Evolutionary conservation across 1,284 basidiomycete genomes (phyloP), one percentile per base, ranked within the genome.

Genomic region (Cutaneotrichosporon dermatis): DNA sequence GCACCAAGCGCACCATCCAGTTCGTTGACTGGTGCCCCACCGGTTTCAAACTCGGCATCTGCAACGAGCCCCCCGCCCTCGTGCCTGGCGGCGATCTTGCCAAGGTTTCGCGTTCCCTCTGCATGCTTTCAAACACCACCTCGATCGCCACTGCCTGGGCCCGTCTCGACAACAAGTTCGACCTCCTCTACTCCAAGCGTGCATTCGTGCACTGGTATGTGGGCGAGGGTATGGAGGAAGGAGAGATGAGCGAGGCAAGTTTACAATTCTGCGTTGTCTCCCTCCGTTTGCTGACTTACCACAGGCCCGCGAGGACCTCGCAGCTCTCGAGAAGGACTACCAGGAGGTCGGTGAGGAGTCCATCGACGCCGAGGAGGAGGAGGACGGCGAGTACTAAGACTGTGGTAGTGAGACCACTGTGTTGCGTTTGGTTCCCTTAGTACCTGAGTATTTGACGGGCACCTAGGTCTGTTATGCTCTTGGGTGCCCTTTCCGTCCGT

Each of bases 151-250:
- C 87, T 61, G 95, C 95, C 7, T 98, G 95, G 95, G 86, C 85
- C 69, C 89, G 92, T 69, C 87, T 98, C 60, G 94, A 99, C 82
- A 89, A 96, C 85, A 99, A 99, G 82, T 99, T 99, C 79, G 95
- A 99, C 79, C 85, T 99, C 69, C 86, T 99, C 59, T 90, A 90
- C 81, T 93, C 88, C 65, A 94, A 89, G 81, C 89, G 88, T 79
- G 92, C 88, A 61, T 94, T 94, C 76, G 91, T 90, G 51, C 88
- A 93, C 82, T 90, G 91, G 76, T 95, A 94, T 71, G 90, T 92
- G 65, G 93, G 93, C 69, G 93, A 96, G 80, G 94, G 94, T 81
- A 98, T 97, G 94, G 94, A 97, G 79, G 94, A 97, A 82, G 93
- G 94, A 76, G 94, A 98, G 81, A 96, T 97, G 82, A 92, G 90